Conservation (phyloP, 345 rosid genomes). For the Citrus reticulata region DNA sequence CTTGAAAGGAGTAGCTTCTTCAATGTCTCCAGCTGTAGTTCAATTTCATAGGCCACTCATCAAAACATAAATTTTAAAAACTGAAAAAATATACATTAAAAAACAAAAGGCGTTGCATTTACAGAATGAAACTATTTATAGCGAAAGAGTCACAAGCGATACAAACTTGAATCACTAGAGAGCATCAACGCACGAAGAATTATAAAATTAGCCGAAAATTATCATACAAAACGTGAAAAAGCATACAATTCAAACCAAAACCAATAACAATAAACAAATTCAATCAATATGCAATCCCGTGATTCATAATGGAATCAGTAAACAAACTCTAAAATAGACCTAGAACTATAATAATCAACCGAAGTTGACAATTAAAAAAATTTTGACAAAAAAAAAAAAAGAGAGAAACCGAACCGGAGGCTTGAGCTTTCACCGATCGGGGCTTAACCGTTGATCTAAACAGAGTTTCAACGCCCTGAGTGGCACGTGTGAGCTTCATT, state of each 20-base stretch:
- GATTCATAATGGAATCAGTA: background rate
- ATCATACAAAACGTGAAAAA: background rate
- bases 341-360: background rate
- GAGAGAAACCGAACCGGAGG: slow-evolving; percentile 53
- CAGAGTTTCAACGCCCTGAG: slow-evolving; percentile 27
- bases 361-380: background rate
- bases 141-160: too few relatives aligned
- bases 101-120: too few relatives aligned
- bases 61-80: background rate
- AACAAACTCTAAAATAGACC: background rate
- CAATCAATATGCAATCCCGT: background rate
- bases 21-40: slow-evolving; percentile 62
- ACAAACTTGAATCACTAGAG: too few relatives aligned
- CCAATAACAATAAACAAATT: background rate
- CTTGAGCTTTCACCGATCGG: slow-evolving; percentile 58
- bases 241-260: background rate
- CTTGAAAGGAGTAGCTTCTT: slow-evolving; percentile 47
- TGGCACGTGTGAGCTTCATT: slow-evolving; percentile 56
- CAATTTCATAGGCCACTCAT: slow-evolving; percentile 9
- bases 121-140: too few relatives aligned
- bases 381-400: background rate
- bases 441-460: slow-evolving; percentile 46
- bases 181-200: too few relatives aligned
- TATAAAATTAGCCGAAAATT: background rate
- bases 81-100: background rate